Base-by-base conservation (phyloP, 1,139 yeast species). In the Yamadazyma sp. region DNA sequence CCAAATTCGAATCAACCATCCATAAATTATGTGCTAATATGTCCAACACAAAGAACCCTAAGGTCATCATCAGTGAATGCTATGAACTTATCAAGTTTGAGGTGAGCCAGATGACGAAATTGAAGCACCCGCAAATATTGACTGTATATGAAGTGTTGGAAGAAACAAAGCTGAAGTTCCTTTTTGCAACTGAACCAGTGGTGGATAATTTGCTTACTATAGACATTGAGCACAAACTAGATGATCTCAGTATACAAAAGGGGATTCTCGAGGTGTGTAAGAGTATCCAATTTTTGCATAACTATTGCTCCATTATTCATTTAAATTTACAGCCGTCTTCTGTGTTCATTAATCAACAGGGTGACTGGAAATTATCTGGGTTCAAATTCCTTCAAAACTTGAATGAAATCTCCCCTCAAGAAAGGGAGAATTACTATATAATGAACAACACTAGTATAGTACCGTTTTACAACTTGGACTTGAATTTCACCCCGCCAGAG, bases 351-450 rank as follows among this genome's bases (percentile, higher is more conserved):
- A 90, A 86, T 48, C 82, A 79, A 29, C 89, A 85, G 49, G 94
- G 95, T 1, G 98, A 92, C 61, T 94, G 97, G 97, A 92, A 90
- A 59, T 59, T 92, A 2, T 76, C 85, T 7, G 97, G 97, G 1
- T 73, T 86, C 46, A 76, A 76, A 35, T 84, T 84, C 50, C 59
- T 86, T 20, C 83, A 82, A 30, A 75, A 74, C 41, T 51, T 78
- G 38, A 73, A 59, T 46, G 75, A 72, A 33, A 63, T 77, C 6
- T 61, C 77, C 2, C 70, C 64, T 16, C 72, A 39, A 55, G 80
- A 57, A 57, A 64, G 80, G 57, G 70, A 67, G 8, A 81, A 77
- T 40, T 81, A 67, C 48, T 82, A 70, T 49, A 63, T 82, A 35
- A 82, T 83, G 59, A 78, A 80, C 35, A 74, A 77, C 46, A 88